Conservation (phyloP, 129 eudicot genomes). For the Escallonia herrerae region DNA sequence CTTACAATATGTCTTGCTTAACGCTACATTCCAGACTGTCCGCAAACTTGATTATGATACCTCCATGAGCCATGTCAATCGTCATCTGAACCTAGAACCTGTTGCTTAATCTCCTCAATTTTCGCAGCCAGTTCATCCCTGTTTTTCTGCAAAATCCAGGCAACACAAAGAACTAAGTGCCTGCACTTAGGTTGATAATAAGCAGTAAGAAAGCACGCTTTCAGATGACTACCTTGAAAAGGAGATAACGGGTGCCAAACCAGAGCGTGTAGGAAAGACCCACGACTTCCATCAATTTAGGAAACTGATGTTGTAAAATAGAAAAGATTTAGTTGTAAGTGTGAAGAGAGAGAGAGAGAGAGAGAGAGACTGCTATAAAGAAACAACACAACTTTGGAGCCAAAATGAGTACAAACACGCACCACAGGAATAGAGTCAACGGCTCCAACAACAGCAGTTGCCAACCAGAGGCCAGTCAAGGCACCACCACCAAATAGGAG, state of each 20-base stretch:
- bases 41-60: background rate
- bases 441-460: constrained; percentile 64
- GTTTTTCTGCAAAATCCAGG: constrained; percentile 37
- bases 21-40: background rate
- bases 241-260: constrained; percentile 73
- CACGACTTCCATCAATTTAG: constrained; percentile 76
- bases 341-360: background rate
- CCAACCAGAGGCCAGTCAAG: constrained; percentile 49
- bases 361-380: no score
- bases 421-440: constrained; percentile 79
- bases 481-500: constrained; percentile 54
- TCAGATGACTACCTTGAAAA: constrained; percentile 57
- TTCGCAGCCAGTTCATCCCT: constrained; percentile 68
- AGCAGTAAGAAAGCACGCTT: background rate
- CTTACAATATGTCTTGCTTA: no score
- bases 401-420: constrained; percentile 8
- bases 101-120: constrained; percentile 66
- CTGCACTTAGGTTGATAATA: background rate
- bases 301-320: constrained; percentile 36
- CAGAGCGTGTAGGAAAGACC: constrained; percentile 82
- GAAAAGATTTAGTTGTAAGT: constrained; percentile 3
- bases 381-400: background rate
- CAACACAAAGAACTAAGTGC: background rate
- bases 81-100: constrained; percentile 57
- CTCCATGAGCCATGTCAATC: constrained; percentile 1